These are phyloP conservation scores for Aspergillus bertholletiae DNA, from an alignment of 495 filamentous ascomycete species.

Conservation along the genomic window DNA sequence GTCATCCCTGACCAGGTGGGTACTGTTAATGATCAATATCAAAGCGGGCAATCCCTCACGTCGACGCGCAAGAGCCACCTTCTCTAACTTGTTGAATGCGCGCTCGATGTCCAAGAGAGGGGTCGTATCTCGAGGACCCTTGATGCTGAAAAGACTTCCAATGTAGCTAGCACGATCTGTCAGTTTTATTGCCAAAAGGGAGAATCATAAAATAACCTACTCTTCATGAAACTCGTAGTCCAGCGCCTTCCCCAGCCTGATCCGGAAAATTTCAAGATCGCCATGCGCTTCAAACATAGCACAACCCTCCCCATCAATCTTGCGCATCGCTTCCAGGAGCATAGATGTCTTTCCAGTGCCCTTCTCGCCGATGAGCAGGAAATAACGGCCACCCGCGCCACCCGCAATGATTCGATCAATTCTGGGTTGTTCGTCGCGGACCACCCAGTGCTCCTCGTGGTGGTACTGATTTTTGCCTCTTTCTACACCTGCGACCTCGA, in stretches of 20 bases:
- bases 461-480: constrained; percentile 49
- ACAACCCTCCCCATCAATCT: constrained; percentile 78
- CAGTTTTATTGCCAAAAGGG: constrained; percentile 5
- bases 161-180: constrained; percentile 69
- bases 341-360: constrained; percentile 95
- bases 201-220: constrained; percentile 17
- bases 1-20: constrained; percentile 86
- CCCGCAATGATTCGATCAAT: constrained; percentile 80
- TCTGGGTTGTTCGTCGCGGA: constrained; percentile 71
- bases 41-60: constrained; percentile 58
- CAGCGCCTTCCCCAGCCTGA: constrained; percentile 84
- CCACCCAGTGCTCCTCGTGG: constrained; percentile 74
- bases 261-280: constrained; percentile 91
- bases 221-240: constrained; percentile 87
- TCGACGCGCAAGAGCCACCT: constrained; percentile 76
- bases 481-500: constrained; percentile 78
- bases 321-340: constrained; percentile 90
- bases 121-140: constrained; percentile 85
- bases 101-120: constrained; percentile 92
- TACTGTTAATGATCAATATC: constrained; percentile 85
- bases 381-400: constrained; percentile 70
- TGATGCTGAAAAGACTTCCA: constrained; percentile 88
- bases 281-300: constrained; percentile 96
- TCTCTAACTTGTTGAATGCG: constrained; percentile 96
- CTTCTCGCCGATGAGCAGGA: constrained; percentile 92